Evolutionary conservation across 352 stramenopile genomes (phyloP).

Genomic region (Blastocystis sp.): DNA sequence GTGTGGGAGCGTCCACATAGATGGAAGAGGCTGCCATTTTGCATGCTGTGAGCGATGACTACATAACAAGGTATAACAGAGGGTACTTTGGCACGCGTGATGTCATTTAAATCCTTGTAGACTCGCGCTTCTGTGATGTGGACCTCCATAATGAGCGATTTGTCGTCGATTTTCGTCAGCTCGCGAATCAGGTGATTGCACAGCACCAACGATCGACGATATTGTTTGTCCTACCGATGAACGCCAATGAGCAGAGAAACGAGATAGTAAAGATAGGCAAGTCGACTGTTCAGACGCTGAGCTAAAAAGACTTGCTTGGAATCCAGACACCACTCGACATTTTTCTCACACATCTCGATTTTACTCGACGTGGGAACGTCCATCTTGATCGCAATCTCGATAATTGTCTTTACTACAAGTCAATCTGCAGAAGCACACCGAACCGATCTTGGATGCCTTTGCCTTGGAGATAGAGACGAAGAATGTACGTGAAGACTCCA

Average conservation of each 20-base stretch:
- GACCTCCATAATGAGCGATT: constrained; percentile 95
- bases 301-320: constrained; percentile 94
- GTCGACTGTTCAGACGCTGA: constrained; percentile 89
- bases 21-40: constrained; percentile 94
- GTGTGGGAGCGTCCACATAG: constrained; percentile 88
- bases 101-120: constrained; percentile 90
- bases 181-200: constrained; percentile 87
- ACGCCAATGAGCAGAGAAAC: neutral
- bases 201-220: constrained; percentile 82
- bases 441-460: constrained; percentile 93
- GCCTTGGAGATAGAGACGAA: constrained; percentile 89
- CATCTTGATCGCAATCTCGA: constrained; percentile 91
- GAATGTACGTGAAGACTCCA: constrained; percentile 66
- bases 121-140: constrained; percentile 94
- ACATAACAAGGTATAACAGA: constrained; percentile 64
- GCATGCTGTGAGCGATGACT: constrained; percentile 88
- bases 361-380: constrained; percentile 81
- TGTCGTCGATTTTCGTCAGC: constrained; percentile 99
- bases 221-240: constrained; percentile 78
- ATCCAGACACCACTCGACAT: constrained; percentile 80
- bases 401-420: constrained; percentile 82
- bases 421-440: constrained; percentile 45
- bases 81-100: constrained; percentile 82
- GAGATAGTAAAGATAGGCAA: constrained; percentile 71
- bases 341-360: constrained; percentile 87